Conservation (phyloP, 345 rosid genomes). For the Eutrema heterophyllum region DNA sequence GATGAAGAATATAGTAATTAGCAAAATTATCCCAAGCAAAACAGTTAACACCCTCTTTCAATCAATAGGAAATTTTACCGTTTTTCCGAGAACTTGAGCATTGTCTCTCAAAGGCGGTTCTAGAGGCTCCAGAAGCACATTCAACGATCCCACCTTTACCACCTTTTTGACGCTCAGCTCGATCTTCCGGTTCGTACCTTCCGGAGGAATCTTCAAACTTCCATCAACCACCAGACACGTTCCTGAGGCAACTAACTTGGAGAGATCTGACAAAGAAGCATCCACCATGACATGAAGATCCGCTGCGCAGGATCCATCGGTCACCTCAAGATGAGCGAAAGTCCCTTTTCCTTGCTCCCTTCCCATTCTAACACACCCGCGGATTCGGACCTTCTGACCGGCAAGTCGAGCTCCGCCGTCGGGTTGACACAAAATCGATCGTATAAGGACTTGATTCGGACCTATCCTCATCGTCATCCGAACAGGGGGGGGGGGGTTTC, state of each 20-base stretch:
- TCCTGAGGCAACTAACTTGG: constrained; percentile 61
- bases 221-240: constrained; percentile 74
- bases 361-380: constrained; percentile 92
- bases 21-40: too few species aligned
- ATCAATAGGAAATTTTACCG: too few species aligned
- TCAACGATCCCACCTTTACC: too few species aligned
- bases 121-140: too few species aligned
- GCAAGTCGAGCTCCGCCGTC: constrained; percentile 73
- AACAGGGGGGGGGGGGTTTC: too few species aligned
- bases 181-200: constrained; percentile 66
- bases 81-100: too few species aligned
- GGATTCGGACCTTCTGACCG: constrained; percentile 60
- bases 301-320: constrained; percentile 79
- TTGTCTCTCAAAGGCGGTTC: too few species aligned
- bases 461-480: constrained; percentile 27
- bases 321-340: constrained; percentile 77
- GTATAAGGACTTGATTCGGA: constrained; percentile 62
- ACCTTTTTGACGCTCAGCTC: constrained; percentile 75
- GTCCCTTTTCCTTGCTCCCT: constrained; percentile 81
- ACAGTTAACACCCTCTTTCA: too few species aligned
- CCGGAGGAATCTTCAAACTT: constrained; percentile 58
- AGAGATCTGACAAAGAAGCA: constrained; percentile 54
- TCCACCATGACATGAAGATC: too few species aligned
- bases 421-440: constrained; percentile 49
- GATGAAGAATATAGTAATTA: too few species aligned